Evolutionary conservation across 2,329 filamentous ascomycete genomes (phyloP).

Genomic region (Fusarium zealandicum): DNA sequence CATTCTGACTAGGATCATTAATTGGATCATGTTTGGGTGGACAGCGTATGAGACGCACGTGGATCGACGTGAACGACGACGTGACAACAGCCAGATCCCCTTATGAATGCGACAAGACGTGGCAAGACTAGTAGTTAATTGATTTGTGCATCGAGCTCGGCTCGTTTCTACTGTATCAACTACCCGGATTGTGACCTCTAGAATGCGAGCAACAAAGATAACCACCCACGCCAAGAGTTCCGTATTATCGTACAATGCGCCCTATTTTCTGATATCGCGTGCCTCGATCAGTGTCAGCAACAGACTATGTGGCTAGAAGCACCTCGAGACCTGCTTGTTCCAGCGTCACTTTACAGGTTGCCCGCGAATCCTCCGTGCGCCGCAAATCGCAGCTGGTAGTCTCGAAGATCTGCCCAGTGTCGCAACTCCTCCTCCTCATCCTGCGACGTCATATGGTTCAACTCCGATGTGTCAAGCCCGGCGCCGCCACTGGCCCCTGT

Average conservation of each 20-base stretch:
- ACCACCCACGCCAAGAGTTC: background rate
- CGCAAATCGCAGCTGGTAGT: conserved; percentile 78
- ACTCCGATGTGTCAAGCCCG: conserved; percentile 42
- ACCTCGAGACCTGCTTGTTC: background rate
- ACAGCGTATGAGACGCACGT: conserved; percentile 20
- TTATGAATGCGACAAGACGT: conserved; percentile 18
- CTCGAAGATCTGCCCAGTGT: conserved; percentile 79
- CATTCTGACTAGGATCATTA: conserved; percentile 25
- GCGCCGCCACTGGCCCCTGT: conserved; percentile 52
- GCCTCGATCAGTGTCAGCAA: background rate
- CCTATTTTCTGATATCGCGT: background rate
- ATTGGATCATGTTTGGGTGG: conserved; percentile 33
- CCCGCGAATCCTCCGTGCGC: conserved; percentile 65
- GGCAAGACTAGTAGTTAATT: conserved; percentile 5
- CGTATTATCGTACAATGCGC: conserved; percentile 16
- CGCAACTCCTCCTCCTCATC: conserved; percentile 79
- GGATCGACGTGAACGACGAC: conserved; percentile 15
- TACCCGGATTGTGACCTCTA: background rate
- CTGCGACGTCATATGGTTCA: conserved; percentile 55
- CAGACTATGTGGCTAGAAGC: background rate
- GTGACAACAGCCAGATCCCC: conserved; percentile 27
- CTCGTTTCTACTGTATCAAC: background rate
- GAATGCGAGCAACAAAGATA: background rate
- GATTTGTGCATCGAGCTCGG: conserved; percentile 1
- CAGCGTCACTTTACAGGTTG: conserved; percentile 20